Evolutionary conservation across 2,329 filamentous ascomycete genomes (phyloP).

Genomic region (Penicillium griseofulvum): DNA sequence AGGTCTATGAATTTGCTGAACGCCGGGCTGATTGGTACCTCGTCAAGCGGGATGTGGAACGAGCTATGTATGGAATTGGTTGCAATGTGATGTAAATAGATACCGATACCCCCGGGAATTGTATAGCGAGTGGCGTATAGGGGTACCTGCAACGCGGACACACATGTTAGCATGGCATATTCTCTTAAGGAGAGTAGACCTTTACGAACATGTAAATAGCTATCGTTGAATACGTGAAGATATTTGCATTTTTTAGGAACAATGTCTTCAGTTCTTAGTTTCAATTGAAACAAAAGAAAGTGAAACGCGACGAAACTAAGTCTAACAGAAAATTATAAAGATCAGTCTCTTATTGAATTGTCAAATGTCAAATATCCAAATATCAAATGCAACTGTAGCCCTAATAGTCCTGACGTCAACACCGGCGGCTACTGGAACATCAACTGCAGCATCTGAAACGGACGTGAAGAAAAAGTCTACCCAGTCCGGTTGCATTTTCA

Average conservation of each 20-base stretch:
- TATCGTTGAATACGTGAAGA: not conserved
- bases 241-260: not conserved
- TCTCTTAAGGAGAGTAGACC: not conserved
- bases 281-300: not conserved
- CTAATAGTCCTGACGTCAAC: conserved; percentile 23
- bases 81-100: conserved; percentile 72
- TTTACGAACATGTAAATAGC: not conserved
- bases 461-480: not conserved
- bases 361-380: not conserved
- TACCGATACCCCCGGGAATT: conserved; percentile 16
- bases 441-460: conserved; percentile 15
- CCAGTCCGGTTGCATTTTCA: conserved; percentile 7
- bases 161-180: conserved; percentile 6
- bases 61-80: conserved; percentile 94
- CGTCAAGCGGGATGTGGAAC: conserved; percentile 83
- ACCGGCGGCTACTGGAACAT: conserved; percentile 24
- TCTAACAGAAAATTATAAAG: not conserved
- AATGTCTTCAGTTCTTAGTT: not conserved
- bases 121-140: conserved; percentile 15
- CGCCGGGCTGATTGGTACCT: conserved; percentile 92
- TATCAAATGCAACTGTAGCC: not conserved
- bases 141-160: not conserved
- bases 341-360: not conserved
- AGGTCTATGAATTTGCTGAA: conserved; percentile 97
- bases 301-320: not conserved